These are phyloP conservation scores for Nannizziopsis arthrosporioides DNA, from an alignment of 2,329 filamentous ascomycete genomes.

Conservation along the genomic window DNA sequence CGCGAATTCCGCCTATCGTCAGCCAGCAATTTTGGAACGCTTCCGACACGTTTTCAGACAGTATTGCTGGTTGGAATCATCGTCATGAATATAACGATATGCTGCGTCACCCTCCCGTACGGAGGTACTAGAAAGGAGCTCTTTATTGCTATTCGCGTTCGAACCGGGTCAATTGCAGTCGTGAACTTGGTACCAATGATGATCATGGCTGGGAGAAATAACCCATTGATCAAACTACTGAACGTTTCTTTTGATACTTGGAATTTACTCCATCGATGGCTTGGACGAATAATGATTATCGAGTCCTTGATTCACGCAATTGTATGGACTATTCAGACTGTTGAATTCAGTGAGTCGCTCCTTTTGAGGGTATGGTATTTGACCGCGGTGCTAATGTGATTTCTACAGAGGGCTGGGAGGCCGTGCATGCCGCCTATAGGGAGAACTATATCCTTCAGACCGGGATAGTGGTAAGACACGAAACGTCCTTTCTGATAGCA, in stretches of 20 bases:
- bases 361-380: slow-evolving; percentile 48
- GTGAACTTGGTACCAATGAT: slow-evolving; percentile 31
- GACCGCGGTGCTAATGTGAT: background rate
- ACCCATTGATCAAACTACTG: slow-evolving; percentile 28
- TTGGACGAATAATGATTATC: slow-evolving; percentile 57
- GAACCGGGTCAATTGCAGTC: slow-evolving; percentile 28
- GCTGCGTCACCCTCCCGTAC: slow-evolving; percentile 38
- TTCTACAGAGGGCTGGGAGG: slow-evolving; percentile 27
- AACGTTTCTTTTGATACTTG: slow-evolving; percentile 29
- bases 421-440: slow-evolving; percentile 23
- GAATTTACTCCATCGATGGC: slow-evolving; percentile 59
- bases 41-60: slow-evolving; percentile 38
- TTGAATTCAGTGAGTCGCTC: slow-evolving; percentile 34
- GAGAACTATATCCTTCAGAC: slow-evolving; percentile 27
- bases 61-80: slow-evolving; percentile 33
- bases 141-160: slow-evolving; percentile 33
- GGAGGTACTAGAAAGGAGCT: slow-evolving; percentile 24
- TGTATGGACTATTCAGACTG: slow-evolving; percentile 62
- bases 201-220: slow-evolving; percentile 29
- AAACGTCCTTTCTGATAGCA: slow-evolving; percentile 23
- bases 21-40: slow-evolving; percentile 35
- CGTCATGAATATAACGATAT: slow-evolving; percentile 39
- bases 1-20: slow-evolving; percentile 35
- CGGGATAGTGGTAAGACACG: slow-evolving; percentile 35
- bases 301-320: slow-evolving; percentile 60